Base-by-base conservation (phyloP, 306 rosid species). In the Vicia faba region DNA sequence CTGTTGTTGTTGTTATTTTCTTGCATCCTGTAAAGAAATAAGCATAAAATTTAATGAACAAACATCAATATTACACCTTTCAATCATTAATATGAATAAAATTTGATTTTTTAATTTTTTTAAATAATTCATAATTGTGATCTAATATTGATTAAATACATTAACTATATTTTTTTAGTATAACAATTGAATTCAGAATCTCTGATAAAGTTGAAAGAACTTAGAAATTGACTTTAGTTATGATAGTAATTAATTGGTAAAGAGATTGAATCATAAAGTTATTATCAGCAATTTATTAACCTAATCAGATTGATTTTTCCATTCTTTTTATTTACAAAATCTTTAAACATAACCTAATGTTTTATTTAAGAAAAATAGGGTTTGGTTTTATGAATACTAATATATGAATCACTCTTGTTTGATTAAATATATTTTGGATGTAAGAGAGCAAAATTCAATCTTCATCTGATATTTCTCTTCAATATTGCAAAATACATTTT, bases 21-120 rank as follows among this genome's bases (percentile, higher is more conserved):
- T 70, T 87, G 89, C 97, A 89, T 91, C 48, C 81, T 75, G n/a
- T 7, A 6, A 26, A 6, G 1, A 19, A 23, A 54, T 25, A 50
- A 69, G 13, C 38, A 66, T 25, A 11, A 9, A 12, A 23, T 3
- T 16, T 14, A 8, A 46, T 14, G 7, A 2, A 6, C 36, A 31
- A 31, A 31, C 8, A 31, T 29, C 33, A 29, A 29, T 29, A 5
- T 1, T 31, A 31, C 36, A 31, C 36, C 1, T 31, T 6, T 31
- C 36, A 28, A 28, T 28, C 31, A 28, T 5, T 29, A 4, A 29
- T 31, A 1, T 31, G 6, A 31, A 31, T 31, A 31, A 31, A 31
- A 31, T 5, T 0, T 31, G 5, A 31, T 31, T 31, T 31, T 31
- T 31, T 0, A 29, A 5, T 2, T 31, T 33, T 33, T 2, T 33